These are phyloP conservation scores for Trifolium repens DNA, from an alignment of 306 rosid species.

Conservation along the genomic window DNA sequence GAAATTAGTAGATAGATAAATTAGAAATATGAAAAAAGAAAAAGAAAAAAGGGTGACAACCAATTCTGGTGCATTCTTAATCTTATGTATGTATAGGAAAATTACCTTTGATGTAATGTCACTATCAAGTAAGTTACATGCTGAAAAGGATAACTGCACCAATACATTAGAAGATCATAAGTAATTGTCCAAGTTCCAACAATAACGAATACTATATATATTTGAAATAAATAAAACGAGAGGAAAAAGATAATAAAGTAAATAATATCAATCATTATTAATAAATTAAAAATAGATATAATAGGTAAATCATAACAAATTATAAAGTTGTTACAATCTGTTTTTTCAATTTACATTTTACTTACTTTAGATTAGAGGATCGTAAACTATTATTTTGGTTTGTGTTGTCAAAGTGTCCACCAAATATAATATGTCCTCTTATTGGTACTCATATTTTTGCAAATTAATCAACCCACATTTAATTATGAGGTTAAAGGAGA, in stretches of 20 bases:
- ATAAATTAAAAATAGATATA: no score
- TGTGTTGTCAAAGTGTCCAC: no score
- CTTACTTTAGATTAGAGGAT: no score
- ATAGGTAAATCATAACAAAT: no score
- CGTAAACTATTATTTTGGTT: no score
- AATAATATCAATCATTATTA: no score
- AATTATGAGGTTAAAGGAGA: no score
- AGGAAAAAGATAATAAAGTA: neutral
- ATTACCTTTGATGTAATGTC: slow-evolving; percentile 64
- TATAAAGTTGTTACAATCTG: no score
- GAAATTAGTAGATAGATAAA: neutral
- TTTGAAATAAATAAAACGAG: neutral
- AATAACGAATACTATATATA: neutral
- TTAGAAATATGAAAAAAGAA: neutral
- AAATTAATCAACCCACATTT: no score
- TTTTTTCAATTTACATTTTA: no score
- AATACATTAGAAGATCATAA: slow-evolving; percentile 43
- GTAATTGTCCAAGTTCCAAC: slow-evolving; percentile 25
- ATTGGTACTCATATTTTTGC: no score
- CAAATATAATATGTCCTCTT: no score
- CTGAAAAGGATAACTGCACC: slow-evolving; percentile 72
- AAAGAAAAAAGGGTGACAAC: neutral
- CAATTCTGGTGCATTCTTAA: neutral
- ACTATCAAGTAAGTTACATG: slow-evolving; percentile 62
- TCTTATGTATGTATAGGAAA: neutral